Base-by-base conservation (phyloP, 805 yeast species). In the Cyberlindnera meyerae region DNA sequence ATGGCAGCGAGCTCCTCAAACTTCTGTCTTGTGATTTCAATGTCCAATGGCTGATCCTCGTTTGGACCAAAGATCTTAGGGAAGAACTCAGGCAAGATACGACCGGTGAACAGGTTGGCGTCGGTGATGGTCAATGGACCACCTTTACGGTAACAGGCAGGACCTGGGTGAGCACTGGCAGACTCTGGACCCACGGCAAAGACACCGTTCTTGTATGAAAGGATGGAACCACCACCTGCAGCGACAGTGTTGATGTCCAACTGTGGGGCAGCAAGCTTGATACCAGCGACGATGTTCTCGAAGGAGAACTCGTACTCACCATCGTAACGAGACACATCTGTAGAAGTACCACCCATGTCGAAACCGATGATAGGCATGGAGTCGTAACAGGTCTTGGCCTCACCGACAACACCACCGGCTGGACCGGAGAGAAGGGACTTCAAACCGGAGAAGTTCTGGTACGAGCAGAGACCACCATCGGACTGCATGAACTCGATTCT, bases 91-190 rank as follows among this genome's bases (percentile, higher is more conserved):
- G 89, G 85, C 6, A 81, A 63, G 24, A 86, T 67, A 38, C 94
- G 66, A 1, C 93, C 93, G 25, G 82, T 57, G 33, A 79, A 65
- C 37, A 86, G 61, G 49, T 85, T 85, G 3, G 95, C 95, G 62
- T 86, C 95, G 0, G 95, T 85, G 5, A 85, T 81, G 0, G 95
- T 84, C 35, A 85, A 60, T 0, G 89, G 90, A 9, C 95, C 95
- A 12, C 83, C 82, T 51, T 85, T 86, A 41, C 90, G 68, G 61
- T 85, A 85, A 52, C 90, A 83, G 2, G 89, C 85, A 3, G 95
- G 95, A 5, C 95, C 95, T 4, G 95, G 95, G 50, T 85, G 89
- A 3, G 94, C 83, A 4, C 87, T 71, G 8, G 95, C 95, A 38
- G 87, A 77, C 49, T 82, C 90, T 0, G 95, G 95, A 1, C 95